A percentile compares a stretch with the other conserved stretches of the same genome.
Conservation (phyloP, 164 flowering plant genomes). For the Litsea cubeba region DNA sequence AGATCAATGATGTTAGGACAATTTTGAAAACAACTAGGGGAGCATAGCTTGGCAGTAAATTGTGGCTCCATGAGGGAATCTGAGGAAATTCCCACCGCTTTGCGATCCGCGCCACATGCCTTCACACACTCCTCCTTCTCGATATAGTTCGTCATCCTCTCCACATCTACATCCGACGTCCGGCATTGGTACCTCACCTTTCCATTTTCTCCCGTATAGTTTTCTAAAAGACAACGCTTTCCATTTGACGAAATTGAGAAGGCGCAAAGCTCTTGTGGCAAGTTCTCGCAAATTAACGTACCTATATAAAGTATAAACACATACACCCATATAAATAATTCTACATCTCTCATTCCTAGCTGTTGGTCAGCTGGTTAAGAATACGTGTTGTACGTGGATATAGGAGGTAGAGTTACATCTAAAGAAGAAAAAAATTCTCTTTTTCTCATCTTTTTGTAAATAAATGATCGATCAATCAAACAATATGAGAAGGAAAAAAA, state of each 20-base stretch:
- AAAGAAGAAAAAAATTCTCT: too few species aligned
- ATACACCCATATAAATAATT: too few species aligned
- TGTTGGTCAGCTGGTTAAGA: too few species aligned
- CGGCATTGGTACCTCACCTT: conserved; percentile 46
- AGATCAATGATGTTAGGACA: conserved; percentile 82
- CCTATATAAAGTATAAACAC: conserved; percentile 21
- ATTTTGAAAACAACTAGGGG: conserved; percentile 46
- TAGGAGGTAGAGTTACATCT: too few species aligned
- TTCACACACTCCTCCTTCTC: conserved; percentile 60
- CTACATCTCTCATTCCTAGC: too few species aligned
- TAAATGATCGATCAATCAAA: too few species aligned
- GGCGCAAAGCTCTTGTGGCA: conserved; percentile 48
- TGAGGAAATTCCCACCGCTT: conserved; percentile 62
- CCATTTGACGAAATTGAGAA: conserved; percentile 61
- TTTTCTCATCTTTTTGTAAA: too few species aligned
- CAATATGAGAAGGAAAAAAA: background rate
- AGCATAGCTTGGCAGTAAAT: conserved; percentile 61
- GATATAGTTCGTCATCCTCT: conserved; percentile 41
- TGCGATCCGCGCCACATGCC: conserved; percentile 69
- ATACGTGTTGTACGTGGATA: too few species aligned
- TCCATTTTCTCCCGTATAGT: conserved; percentile 25
- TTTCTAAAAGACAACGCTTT: conserved; percentile 69
- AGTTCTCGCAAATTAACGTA: conserved; percentile 58
- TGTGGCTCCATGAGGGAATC: conserved; percentile 62
- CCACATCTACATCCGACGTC: conserved; percentile 62